These are phyloP conservation scores for Coniferiporia weirii DNA, from an alignment of 1,284 basidiomycete genomes.

Conservation along the genomic window DNA sequence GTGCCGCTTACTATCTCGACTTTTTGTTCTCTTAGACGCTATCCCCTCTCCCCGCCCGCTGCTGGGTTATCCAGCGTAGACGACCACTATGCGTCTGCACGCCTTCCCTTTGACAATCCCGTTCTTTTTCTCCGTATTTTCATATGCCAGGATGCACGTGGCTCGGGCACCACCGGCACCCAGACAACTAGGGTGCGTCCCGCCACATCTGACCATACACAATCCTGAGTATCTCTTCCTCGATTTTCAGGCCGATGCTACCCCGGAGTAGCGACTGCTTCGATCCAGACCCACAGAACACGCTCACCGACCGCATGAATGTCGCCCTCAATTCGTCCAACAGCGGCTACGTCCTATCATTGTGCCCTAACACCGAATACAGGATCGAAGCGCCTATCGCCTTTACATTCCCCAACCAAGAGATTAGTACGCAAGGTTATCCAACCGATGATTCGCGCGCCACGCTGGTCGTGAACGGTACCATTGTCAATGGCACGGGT, in stretches of 20 bases:
- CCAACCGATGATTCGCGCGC: slow-evolving; percentile 55
- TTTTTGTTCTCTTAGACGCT: slow-evolving; percentile 1
- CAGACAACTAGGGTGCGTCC: neutral
- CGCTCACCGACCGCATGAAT: slow-evolving; percentile 67
- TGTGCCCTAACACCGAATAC: slow-evolving; percentile 64
- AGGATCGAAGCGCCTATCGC: slow-evolving; percentile 56
- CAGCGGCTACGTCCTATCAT: slow-evolving; percentile 52
- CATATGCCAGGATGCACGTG: neutral
- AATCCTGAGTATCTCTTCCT: neutral
- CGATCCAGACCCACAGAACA: slow-evolving; percentile 51
- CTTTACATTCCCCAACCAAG: slow-evolving; percentile 63
- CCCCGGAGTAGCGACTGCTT: slow-evolving; percentile 34
- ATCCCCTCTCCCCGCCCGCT: neutral
- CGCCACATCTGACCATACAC: neutral
- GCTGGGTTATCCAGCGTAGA: neutral
- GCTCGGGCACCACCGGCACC: neutral
- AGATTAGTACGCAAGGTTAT: slow-evolving; percentile 74
- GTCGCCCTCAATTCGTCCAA: slow-evolving; percentile 59
- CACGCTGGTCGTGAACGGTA: slow-evolving; percentile 52
- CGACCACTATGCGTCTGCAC: neutral
- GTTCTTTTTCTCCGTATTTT: slow-evolving; percentile 7
- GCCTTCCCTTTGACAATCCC: neutral
- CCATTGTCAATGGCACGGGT: slow-evolving; percentile 46
- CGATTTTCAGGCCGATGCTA: neutral
- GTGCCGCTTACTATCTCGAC: neutral